Base-by-base conservation (phyloP, 164 flowering plant species). In the Berberis vulgaris region DNA sequence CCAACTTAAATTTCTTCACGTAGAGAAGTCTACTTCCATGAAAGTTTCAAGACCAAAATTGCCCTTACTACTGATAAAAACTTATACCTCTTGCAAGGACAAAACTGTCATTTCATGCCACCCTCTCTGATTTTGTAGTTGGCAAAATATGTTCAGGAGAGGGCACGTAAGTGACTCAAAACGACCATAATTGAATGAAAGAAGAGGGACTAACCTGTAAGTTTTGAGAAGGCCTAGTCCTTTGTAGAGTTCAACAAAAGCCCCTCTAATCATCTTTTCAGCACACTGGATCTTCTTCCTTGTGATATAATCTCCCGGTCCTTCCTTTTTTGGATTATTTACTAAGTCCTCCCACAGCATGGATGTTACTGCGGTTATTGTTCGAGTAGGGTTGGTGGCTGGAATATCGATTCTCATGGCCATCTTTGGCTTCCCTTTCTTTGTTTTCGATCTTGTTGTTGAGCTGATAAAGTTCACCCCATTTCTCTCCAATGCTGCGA, bases 201-300 rank as follows among this genome's bases (percentile, higher is more conserved):
- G 26, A 26, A 26, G 26, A 26, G 26, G 60, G 78, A 40, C 9
- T 41, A 5, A 75, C 99, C 99, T 84, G 84, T 86, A 95, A 64
- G 90, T 91, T 72, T 83, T 89, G 3, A 95, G 76, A 2, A 95
- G 77, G 13, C 85, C 88, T 57, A 89, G 94, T 43, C 96, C 97
- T 67, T 76, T 74, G 70, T 95, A 95, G 71, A 95, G 93, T 74
- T 95, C 99, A 41, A 95, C 96, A 70, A 84, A 95, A 10, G 97
- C 97, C 0, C 84, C 81, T 69, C 97, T 69, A 7, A 94, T 91
- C 89, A 87, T 91, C 76, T 94, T 94, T 63, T 91, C 91, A 43
- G 97, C 99, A 68, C 82, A 79, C 62, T 91, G 88, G 39, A 89
- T 79, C 74, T 85, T 91, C 77, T 85, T 95, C 65, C 85, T 62